Conservation (phyloP, 2,329 filamentous ascomycete genomes). For the Beauveria pseudobassiana region DNA sequence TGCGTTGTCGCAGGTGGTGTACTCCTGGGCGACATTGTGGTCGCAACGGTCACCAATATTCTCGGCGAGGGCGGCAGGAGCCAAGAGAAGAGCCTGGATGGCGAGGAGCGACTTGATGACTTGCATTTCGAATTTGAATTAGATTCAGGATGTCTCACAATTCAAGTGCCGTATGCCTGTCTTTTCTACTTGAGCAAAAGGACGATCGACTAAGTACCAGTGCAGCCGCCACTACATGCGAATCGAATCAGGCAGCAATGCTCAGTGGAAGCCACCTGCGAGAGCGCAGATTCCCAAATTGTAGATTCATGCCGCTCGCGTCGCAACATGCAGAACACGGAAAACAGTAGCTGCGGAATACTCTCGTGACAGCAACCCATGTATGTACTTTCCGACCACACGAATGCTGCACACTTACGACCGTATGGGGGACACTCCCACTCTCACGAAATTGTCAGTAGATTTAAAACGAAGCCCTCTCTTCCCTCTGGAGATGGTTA, state of each 20-base stretch:
- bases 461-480: neutral
- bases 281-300: neutral
- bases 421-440: neutral
- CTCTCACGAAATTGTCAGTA: neutral
- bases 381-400: neutral
- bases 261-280: neutral
- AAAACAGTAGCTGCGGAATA: neutral
- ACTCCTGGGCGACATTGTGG: neutral
- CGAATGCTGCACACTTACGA: neutral
- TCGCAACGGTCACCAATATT: neutral
- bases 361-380: neutral
- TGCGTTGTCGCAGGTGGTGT: neutral
- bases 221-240: neutral
- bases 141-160: neutral
- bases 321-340: neutral
- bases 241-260: neutral
- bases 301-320: neutral
- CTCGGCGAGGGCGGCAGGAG: neutral
- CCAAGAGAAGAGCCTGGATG: conserved; percentile 10
- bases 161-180: neutral
- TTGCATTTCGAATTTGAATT: conserved; percentile 21
- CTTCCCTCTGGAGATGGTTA: neutral
- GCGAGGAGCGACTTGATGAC: conserved; percentile 36
- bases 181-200: neutral
- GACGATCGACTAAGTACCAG: neutral